Percentiles rank a stretch among this genome's conserved stretches.
These are phyloP conservation scores for Platanthera guangdongensis DNA, from an alignment of 106 monocot species.

Conservation along the genomic window DNA sequence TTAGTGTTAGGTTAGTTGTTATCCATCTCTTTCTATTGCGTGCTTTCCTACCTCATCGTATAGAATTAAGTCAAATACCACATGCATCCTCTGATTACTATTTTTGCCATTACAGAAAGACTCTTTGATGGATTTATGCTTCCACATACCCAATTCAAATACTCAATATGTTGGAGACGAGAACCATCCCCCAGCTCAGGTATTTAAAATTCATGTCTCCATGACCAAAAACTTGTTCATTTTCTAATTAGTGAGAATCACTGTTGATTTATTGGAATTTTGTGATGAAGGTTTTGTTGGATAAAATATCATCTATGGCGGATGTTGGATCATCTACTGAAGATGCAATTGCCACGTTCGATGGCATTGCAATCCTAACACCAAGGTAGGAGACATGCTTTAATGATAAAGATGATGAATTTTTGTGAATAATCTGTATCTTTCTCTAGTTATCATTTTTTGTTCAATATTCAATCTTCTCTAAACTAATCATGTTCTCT, in stretches of 20 bases:
- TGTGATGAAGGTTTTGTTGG: constrained; percentile 61
- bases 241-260: not conserved
- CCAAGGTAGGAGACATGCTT: constrained; percentile 38
- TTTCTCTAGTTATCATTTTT: not conserved
- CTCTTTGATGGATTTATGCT: constrained; percentile 85
- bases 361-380: constrained; percentile 94
- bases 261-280: constrained; percentile 1
- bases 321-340: constrained; percentile 94
- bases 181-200: constrained; percentile 81
- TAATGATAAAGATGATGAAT: not conserved
- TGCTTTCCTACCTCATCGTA: no score
- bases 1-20: no score
- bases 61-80: not conserved
- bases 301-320: constrained; percentile 68
- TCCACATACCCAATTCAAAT: constrained; percentile 90
- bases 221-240: not conserved
- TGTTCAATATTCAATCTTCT: constrained; percentile 2
- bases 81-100: not conserved
- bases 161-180: constrained; percentile 97
- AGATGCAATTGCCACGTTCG: constrained; percentile 87
- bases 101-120: constrained; percentile 62
- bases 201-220: constrained; percentile 9
- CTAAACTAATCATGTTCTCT: not conserved
- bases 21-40: no score
- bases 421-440: not conserved